Evolutionary conservation across 495 filamentous ascomycete species (phyloP), one percentile per base, ranked within the genome.

Genomic region (Trichoderma virens): DNA sequence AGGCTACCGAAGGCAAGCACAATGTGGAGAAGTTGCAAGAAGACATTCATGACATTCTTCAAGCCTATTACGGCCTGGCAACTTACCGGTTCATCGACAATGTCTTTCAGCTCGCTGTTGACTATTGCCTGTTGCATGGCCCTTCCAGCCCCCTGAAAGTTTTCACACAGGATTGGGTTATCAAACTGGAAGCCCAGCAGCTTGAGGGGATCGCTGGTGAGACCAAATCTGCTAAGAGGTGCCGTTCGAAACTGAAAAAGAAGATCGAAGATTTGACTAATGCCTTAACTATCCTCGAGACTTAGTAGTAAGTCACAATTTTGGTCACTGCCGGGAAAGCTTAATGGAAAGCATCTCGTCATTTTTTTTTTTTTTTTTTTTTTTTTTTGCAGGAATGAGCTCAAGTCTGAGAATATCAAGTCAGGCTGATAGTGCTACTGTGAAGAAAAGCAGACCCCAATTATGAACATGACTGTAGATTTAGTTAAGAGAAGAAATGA

Each of bases 11-110:
- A 62, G 64, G 60, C 59, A 79, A 80, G 70, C 75, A 69, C 65
- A 88, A 86, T 64, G 61, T 64, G 0, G 71, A 81, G 0, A 73
- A 82, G 18, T 72, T 75, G 3, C 68, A 78, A 11, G 73, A 80
- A 47, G 78, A 85, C 0, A 76, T 88, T 8, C 83, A 87, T 60
- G 83, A 88, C 63, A 80, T 82, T 23, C 71, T 88, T 2, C 62
- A 79, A 56, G 73, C 79, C 1, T 89, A 89, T 68, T 88, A 89
- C 73, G 80, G 82, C 56, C 82, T 88, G 0, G 78, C 83, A 0
- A 70, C 66, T 32, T 82, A 83, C 61, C 73, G 80, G 1, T 86
- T 88, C 60, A 75, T 85, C 11, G 86, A 88, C 62, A 76, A 72
- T 63, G 70, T 87, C 23, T 83, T 75, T 65, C 66, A 66, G 8